Conservation (phyloP, 2,329 filamentous ascomycete species). For the Colletotrichum zoysiae region DNA sequence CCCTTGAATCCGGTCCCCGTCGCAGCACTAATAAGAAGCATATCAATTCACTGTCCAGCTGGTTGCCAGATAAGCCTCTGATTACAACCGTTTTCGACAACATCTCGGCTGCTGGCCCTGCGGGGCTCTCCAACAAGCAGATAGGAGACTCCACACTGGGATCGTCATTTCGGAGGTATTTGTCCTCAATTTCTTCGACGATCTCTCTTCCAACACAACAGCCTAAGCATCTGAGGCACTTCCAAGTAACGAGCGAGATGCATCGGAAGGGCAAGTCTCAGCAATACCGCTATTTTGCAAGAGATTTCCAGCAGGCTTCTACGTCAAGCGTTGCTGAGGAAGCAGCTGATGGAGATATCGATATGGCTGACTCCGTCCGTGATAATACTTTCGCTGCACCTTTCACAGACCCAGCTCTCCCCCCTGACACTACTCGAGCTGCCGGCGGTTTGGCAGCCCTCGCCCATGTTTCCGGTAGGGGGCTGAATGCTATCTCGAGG, state of each 20-base stretch:
- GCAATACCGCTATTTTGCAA: constrained; percentile 36
- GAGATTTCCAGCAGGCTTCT: not conserved
- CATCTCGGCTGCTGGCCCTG: constrained; percentile 48
- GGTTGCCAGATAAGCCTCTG: constrained; percentile 52
- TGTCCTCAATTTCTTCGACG: constrained; percentile 50
- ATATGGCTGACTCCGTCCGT: not conserved
- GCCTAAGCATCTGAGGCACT: constrained; percentile 36
- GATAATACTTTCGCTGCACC: not conserved
- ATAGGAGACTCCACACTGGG: constrained; percentile 50
- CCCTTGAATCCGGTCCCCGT: not conserved
- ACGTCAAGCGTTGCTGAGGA: not conserved
- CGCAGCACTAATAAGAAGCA: constrained; percentile 11
- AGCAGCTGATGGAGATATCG: not conserved
- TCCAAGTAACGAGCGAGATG: constrained; percentile 40
- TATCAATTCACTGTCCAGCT: constrained; percentile 36
- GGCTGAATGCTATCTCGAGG: constrained; percentile 20
- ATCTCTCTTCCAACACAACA: constrained; percentile 45
- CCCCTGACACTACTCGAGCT: constrained; percentile 10
- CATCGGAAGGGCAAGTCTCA: constrained; percentile 40
- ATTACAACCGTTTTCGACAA: constrained; percentile 51
- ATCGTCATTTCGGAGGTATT: constrained; percentile 49
- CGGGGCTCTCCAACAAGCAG: constrained; percentile 50
- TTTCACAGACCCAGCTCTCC: constrained; percentile 2
- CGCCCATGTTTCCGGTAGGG: constrained; percentile 26
- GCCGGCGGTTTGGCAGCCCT: constrained; percentile 28